These are phyloP conservation scores for Aspergillus fischeri DNA, from an alignment of 2,329 filamentous ascomycete species.

Conservation along the genomic window DNA sequence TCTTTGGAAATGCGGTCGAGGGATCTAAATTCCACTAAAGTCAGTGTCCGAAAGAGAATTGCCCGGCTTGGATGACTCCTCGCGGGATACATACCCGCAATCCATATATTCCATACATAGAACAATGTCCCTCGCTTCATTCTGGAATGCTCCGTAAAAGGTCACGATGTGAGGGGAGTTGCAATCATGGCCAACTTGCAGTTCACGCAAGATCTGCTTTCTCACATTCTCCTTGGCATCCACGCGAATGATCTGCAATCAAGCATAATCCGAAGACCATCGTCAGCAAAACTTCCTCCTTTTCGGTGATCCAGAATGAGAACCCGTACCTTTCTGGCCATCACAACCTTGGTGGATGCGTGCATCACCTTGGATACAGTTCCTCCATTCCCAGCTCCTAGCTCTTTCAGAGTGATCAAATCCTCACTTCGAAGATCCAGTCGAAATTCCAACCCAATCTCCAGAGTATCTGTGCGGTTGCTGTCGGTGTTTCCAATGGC, in stretches of 20 bases:
- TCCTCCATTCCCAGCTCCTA: constrained; percentile 93
- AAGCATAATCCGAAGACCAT: neutral
- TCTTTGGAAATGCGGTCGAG: constrained; percentile 91
- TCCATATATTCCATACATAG: constrained; percentile 99
- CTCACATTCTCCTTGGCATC: constrained; percentile 96
- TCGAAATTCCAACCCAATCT: constrained; percentile 97
- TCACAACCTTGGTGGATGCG: constrained; percentile 87
- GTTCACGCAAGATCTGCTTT: constrained; percentile 92
- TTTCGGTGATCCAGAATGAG: neutral
- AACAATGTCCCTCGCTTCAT: constrained; percentile 94
- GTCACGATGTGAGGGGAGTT: constrained; percentile 96
- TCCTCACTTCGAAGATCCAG: constrained; percentile 89
- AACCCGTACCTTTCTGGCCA: constrained; percentile 84
- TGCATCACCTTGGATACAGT: constrained; percentile 98
- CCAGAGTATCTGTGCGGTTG: constrained; percentile 66
- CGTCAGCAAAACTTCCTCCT: constrained; percentile 3
- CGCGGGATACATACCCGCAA: constrained; percentile 69
- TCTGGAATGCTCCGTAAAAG: constrained; percentile 96
- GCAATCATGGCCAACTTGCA: constrained; percentile 98
- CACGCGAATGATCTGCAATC: constrained; percentile 84
- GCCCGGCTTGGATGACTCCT: neutral
- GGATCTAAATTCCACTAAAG: constrained; percentile 55
- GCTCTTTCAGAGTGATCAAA: constrained; percentile 85
- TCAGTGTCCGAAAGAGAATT: constrained; percentile 3
- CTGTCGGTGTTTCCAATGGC: constrained; percentile 56